Percentiles rank a stretch among this genome's conserved stretches.
Evolutionary conservation across 2,329 filamentous ascomycete species (phyloP).

Genomic region (Epichloe coenophiala): DNA sequence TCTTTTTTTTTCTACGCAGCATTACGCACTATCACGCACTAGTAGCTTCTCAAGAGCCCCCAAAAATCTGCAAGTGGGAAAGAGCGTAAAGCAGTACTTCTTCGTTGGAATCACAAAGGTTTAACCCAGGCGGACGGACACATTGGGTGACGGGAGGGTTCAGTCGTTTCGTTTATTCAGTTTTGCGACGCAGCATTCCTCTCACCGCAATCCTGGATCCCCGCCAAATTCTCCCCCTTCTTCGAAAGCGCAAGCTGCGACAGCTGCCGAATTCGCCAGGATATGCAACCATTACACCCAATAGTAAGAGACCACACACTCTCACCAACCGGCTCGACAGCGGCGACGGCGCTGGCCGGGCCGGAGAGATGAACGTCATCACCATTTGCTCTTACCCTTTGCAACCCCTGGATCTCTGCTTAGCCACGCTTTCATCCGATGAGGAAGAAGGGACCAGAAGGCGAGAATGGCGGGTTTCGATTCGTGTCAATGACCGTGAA

Average conservation of each 20-base stretch:
- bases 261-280: conserved; percentile 2
- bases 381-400: conserved; percentile 9
- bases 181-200: neutral
- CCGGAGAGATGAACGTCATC: conserved; percentile 10
- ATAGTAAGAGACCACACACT: conserved; percentile 3
- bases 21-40: too few relatives aligned
- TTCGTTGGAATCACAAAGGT: too few relatives aligned
- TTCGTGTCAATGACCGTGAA: conserved; percentile 10
- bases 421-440: neutral
- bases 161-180: neutral
- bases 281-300: conserved; percentile 4
- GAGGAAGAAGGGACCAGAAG: conserved; percentile 2
- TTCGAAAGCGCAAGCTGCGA: conserved; percentile 3
- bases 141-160: neutral
- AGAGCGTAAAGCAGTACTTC: too few relatives aligned
- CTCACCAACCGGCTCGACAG: neutral
- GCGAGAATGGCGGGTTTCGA: conserved; percentile 12
- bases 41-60: neutral
- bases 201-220: neutral
- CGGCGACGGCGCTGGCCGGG: conserved; percentile 1
- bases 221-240: neutral
- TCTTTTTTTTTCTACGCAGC: neutral
- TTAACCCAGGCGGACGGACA: too few relatives aligned
- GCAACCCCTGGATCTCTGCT: conserved; percentile 4
- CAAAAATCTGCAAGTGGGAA: neutral